Conservation (phyloP, 768 basidiomycete species). For the Mycena sanguinolenta region DNA sequence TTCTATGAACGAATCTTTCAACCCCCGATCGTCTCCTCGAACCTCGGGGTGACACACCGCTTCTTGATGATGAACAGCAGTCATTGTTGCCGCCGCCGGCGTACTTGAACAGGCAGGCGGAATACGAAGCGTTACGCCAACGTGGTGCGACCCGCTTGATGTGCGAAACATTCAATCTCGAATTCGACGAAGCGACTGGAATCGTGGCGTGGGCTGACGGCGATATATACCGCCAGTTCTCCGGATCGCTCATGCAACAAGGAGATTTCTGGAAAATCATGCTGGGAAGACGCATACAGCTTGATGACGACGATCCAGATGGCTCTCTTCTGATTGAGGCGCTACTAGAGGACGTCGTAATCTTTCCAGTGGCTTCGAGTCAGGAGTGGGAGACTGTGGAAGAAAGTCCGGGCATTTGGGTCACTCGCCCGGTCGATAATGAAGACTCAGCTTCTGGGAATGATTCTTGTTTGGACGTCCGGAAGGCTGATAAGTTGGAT, state of each 20-base stretch:
- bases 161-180: slow-evolving; percentile 53
- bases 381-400: slow-evolving; percentile 47
- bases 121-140: slow-evolving; percentile 46
- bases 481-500: background rate
- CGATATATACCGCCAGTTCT: slow-evolving; percentile 48
- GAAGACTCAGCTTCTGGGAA: no score
- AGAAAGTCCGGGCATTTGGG: slow-evolving; percentile 46
- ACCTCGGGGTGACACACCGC: slow-evolving; percentile 50
- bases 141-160: slow-evolving; percentile 53
- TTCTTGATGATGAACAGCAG: slow-evolving; percentile 35
- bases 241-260: slow-evolving; percentile 47
- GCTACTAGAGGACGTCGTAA: slow-evolving; percentile 48
- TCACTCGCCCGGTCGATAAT: slow-evolving; percentile 39
- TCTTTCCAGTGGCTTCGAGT: slow-evolving; percentile 38
- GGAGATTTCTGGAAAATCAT: slow-evolving; percentile 56
- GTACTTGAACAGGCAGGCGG: slow-evolving; percentile 20
- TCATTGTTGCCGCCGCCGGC: slow-evolving; percentile 13
- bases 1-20: slow-evolving; percentile 33
- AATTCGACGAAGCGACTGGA: slow-evolving; percentile 44
- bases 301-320: slow-evolving; percentile 53
- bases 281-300: slow-evolving; percentile 47
- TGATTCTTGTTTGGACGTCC: background rate
- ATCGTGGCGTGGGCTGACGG: slow-evolving; percentile 54
- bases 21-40: slow-evolving; percentile 41
- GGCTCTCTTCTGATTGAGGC: slow-evolving; percentile 51